Percentiles rank a stretch among this genome's conserved stretches.
phyloP scores from a whole-genome alignment of 371 early-diverging fungal genomes.

The Mucor circinelloides region DNA sequence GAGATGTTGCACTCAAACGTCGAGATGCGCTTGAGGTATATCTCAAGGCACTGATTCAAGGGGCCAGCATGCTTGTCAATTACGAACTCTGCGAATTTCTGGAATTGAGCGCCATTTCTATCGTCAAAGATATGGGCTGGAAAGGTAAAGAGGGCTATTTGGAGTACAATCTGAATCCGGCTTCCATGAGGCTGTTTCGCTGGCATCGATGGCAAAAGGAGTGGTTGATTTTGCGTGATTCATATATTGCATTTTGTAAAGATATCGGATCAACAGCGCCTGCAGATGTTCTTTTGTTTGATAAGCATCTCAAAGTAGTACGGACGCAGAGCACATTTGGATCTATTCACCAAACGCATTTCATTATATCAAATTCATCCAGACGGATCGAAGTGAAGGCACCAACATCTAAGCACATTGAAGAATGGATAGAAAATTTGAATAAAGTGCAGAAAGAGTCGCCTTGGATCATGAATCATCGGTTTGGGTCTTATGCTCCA shows the following conservation, averaged over 20 bases:
- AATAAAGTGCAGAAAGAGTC: slow-evolving; percentile 58
- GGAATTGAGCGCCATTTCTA: slow-evolving; percentile 72
- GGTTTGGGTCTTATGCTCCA: slow-evolving; percentile 82
- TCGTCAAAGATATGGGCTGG: slow-evolving; percentile 79
- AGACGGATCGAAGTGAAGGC: slow-evolving; percentile 68
- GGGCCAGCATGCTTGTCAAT: slow-evolving; percentile 53
- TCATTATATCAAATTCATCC: slow-evolving; percentile 49
- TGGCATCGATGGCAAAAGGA: slow-evolving; percentile 56
- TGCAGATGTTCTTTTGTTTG: slow-evolving; percentile 72
- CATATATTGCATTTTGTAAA: slow-evolving; percentile 60
- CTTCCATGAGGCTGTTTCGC: slow-evolving; percentile 21
- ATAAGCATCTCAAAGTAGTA: slow-evolving; percentile 58
- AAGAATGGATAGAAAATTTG: slow-evolving; percentile 66
- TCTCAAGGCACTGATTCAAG: slow-evolving; percentile 56
- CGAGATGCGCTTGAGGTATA: slow-evolving; percentile 67
- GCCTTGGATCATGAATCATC: slow-evolving; percentile 70
- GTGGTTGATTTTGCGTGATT: slow-evolving; percentile 68
- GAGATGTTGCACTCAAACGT: slow-evolving; percentile 55
- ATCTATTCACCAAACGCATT: slow-evolving; percentile 47
- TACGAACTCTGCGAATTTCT: slow-evolving; percentile 79
- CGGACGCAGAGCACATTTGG: slow-evolving; percentile 19
- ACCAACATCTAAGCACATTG: slow-evolving; percentile 59
- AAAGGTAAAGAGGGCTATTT: slow-evolving; percentile 85
- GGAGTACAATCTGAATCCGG: slow-evolving; percentile 47
- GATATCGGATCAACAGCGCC: slow-evolving; percentile 52